A percentile compares a stretch with the other conserved stretches of the same genome.
Evolutionary conservation across 1,139 yeast genomes (phyloP).

Genomic region (Wickerhamiella pararugosa): DNA sequence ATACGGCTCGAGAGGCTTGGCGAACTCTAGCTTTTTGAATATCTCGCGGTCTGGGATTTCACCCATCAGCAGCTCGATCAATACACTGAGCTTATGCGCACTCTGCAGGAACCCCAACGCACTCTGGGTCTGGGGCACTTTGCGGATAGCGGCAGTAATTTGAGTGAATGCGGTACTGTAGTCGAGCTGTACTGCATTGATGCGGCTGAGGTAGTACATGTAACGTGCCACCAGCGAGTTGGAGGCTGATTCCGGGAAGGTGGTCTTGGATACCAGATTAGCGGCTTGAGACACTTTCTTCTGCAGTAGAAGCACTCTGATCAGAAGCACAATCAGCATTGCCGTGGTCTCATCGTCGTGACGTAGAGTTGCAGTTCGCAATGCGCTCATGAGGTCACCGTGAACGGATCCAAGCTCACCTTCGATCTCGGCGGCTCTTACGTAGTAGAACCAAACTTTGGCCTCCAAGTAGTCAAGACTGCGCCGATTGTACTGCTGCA

Average conservation of each 20-base stretch:
- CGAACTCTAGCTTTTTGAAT: constrained; percentile 50
- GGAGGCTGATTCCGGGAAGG: constrained; percentile 73
- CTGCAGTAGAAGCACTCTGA: constrained; percentile 62
- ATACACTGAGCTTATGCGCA: constrained; percentile 75
- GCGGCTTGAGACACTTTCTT: constrained; percentile 83
- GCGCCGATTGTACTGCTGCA: constrained; percentile 59
- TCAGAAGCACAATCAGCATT: constrained; percentile 62
- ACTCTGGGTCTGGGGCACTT: constrained; percentile 84
- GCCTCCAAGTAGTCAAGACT: constrained; percentile 78
- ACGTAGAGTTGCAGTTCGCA: constrained; percentile 80
- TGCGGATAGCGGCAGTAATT: constrained; percentile 84
- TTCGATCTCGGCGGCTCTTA: constrained; percentile 57
- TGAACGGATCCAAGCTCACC: constrained; percentile 46
- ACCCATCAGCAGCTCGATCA: constrained; percentile 88
- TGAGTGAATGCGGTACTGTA: constrained; percentile 84
- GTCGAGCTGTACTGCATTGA: constrained; percentile 83
- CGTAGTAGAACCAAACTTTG: constrained; percentile 84
- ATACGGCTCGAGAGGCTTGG: constrained; percentile 58
- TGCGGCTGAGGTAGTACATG: constrained; percentile 75
- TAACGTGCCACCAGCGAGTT: constrained; percentile 87
- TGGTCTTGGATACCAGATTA: constrained; percentile 76
- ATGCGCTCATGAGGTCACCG: constrained; percentile 49
- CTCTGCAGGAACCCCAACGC: constrained; percentile 82
- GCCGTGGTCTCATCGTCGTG: constrained; percentile 91
- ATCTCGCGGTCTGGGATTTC: constrained; percentile 87